Base-by-base conservation (phyloP, 768 basidiomycete species). In the Kwoniella sp. region DNA sequence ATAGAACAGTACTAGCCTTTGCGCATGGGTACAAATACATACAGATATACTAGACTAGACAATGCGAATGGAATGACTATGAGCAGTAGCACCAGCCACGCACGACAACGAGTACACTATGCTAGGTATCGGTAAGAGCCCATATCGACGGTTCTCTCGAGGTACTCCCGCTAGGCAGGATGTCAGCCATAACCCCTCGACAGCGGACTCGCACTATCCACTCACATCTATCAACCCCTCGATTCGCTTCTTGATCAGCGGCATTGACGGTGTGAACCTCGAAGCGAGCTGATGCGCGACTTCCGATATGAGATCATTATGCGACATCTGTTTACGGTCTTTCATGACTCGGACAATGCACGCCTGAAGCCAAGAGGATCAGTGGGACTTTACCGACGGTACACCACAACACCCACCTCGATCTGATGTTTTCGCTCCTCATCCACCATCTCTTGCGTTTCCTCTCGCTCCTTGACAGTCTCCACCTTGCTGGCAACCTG, bases 331-430 rank as follows among this genome's bases (percentile, higher is more conserved):
- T 70, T 96, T 96, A 49, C 91, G 79, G 69, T 89, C 85, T 76
- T 98, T 98, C 93, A 99, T 98, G 25, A 96, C 84, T 27, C 95
- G 84, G 22, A 99, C 95, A 57, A 98, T 86, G 67, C 89, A 96
- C 1, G 95, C 95, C 92, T 99, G 28, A 2, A 45, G n/a, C 23
- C 17, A 23, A n/a, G 26, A 26, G 34, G 19, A n/a, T n/a, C 38
- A 25, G 33, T 31, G 1, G 20, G 20, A 12, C 20, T 20, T 17
- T 20, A 19, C 31, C 15, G 31, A 32, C 31, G 9, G 4, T 11
- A 19, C 11, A 9, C 9, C 8, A 33, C n/a, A n/a, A n/a, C 7
- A 75, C 82, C 46, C 56, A 89, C 93, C 78, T 98, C 93, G 38
- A 84, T 87, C 74, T 92, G 84, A 74, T 90, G 84, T 57, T 80